A percentile compares a stretch with the other conserved stretches of the same genome.
These are phyloP conservation scores for Penicillium nordicum DNA, from an alignment of 2,329 filamentous ascomycete species.

Conservation along the genomic window DNA sequence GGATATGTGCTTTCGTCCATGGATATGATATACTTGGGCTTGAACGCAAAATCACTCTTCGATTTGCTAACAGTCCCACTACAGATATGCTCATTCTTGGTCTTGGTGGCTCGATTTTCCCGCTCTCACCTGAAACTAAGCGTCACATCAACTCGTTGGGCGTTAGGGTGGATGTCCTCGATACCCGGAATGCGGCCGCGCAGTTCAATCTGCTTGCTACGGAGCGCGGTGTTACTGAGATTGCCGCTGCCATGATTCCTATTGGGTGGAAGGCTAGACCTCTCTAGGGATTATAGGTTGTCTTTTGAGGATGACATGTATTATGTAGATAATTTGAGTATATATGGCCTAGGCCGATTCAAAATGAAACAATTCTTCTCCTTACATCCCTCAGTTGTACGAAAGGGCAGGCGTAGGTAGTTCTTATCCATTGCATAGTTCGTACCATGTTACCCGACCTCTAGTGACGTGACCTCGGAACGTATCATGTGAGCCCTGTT, in stretches of 20 bases:
- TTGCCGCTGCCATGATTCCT: slow-evolving; percentile 84
- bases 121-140: slow-evolving; percentile 71
- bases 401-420: neutral
- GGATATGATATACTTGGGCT: neutral
- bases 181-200: slow-evolving; percentile 88
- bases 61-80: slow-evolving; percentile 2
- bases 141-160: slow-evolving; percentile 71
- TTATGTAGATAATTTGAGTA: neutral
- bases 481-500: slow-evolving; percentile 12
- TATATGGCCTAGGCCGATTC: neutral
- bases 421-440: neutral
- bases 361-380: neutral
- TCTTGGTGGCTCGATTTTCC: slow-evolving; percentile 70
- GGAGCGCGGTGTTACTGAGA: slow-evolving; percentile 77
- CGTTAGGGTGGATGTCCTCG: slow-evolving; percentile 80
- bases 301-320: neutral
- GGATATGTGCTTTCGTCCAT: slow-evolving; percentile 1
- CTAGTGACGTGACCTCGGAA: neutral
- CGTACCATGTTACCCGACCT: neutral
- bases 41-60: neutral
- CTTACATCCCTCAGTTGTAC: slow-evolving; percentile 4
- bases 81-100: slow-evolving; percentile 86
- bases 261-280: slow-evolving; percentile 66
- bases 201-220: slow-evolving; percentile 96
- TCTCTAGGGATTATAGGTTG: neutral